Evolutionary conservation across 2,329 filamentous ascomycete genomes (phyloP), one percentile per base, ranked within the genome.

Genomic region (Botrytis porri): DNA sequence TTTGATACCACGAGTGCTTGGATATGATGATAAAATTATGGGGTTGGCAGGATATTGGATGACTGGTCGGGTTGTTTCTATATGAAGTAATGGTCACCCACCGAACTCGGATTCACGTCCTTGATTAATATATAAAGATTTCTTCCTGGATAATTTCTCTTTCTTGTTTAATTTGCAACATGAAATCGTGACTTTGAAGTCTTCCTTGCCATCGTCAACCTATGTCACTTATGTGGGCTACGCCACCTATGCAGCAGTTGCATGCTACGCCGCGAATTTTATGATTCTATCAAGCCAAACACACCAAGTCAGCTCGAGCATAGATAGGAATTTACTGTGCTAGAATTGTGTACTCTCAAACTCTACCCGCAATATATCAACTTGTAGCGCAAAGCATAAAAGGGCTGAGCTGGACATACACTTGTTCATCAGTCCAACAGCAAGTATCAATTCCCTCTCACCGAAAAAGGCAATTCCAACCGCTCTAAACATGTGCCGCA

Each of bases 1-100:
- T 67, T 67, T 67, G 65, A 67, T 67, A 67, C 65, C 65, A 67
- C 65, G 35, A 57, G 37, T 57, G 48, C 65, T 67, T 67, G 65
- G 48, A 66, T 66, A 54, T 54, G 45, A 57, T 66, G 64, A 54
- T 64, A 37, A 51, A 54, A n/a, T 54, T 39, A n/a, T 37, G 64
- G 64, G 22, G 25, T 16, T 54, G 10, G 25, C 35, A 57, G 65
- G 65, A 57, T 67, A n/a, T 57, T 57, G 48, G 18, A 67, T 67
- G 64, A 29, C 48, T 57, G 25, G 10, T 25, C 48, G 3, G 35
- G 18, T 35, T 41, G n/a, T 54, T 67, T 29, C 51, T 57, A 57
- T 29, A 57, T 7, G 51, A 57, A 57, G 45, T 48, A 57, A 67
- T 67, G 48, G 25, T 10, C 48, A 57, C 18, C n/a, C 41, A 54